Percentiles rank a stretch among this genome's conserved stretches.
Evolutionary conservation across 257 asterid genomes (phyloP).

Genomic region (Solanum corneliomulleri): DNA sequence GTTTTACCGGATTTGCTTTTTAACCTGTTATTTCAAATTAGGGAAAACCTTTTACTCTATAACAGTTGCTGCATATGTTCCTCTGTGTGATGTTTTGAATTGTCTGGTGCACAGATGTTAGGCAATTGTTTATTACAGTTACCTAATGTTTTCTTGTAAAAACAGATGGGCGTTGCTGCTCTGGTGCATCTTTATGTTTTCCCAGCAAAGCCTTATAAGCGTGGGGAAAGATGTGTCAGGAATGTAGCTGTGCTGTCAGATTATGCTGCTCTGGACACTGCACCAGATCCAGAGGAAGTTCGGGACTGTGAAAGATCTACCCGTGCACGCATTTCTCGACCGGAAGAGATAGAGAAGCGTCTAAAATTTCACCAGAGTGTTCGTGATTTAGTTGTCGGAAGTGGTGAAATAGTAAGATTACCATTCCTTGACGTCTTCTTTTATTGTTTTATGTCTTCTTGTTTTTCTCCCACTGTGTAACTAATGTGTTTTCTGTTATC

Average conservation of each 20-base stretch:
- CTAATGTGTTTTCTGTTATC: not conserved
- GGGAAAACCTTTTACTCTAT: not conserved
- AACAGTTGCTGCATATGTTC: not conserved
- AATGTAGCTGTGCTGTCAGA: conserved; percentile 88
- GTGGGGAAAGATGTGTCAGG: conserved; percentile 92
- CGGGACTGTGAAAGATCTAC: conserved; percentile 67
- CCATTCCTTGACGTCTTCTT: not conserved
- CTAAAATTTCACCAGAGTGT: conserved; percentile 82
- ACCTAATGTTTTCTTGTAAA: conserved; percentile 11
- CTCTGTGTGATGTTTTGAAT: not conserved
- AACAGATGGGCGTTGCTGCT: conserved; percentile 98
- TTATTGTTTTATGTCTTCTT: not conserved
- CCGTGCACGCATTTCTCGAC: conserved; percentile 38
- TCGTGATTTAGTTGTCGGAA: conserved; percentile 89
- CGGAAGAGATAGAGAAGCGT: conserved; percentile 56
- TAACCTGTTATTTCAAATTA: not conserved
- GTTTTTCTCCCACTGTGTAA: not conserved
- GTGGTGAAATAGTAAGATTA: conserved; percentile 84
- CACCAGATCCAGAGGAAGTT: conserved; percentile 97
- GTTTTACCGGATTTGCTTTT: not conserved
- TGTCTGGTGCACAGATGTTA: not conserved
- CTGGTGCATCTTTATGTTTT: conserved; percentile 87
- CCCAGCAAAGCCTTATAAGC: conserved; percentile 89
- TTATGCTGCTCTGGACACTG: conserved; percentile 79
- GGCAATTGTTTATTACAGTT: not conserved